Base-by-base conservation (phyloP, 2,329 filamentous ascomycete genomes). In the Mariannaea elegans region DNA sequence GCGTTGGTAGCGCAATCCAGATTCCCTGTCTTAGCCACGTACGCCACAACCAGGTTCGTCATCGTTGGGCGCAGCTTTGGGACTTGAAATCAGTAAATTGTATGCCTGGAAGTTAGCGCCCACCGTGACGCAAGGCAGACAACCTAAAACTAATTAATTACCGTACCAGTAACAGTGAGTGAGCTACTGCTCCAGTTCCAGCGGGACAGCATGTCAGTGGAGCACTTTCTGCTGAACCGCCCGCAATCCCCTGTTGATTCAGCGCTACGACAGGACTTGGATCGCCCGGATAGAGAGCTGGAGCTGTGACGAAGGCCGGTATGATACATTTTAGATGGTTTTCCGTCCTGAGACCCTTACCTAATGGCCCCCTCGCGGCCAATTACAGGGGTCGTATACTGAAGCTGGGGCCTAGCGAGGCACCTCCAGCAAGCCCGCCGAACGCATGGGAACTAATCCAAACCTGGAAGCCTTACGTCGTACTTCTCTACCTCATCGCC, bases 1-100 rank as follows among this genome's bases (percentile, higher is more conserved):
- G 19, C 47, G 7, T 44, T 29, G 14, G 67, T 67, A 67, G 29
- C 61, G 12, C 29, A 14, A 31, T 23, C 34, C 48, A 23, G 32
- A 27, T 50, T 59, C 56, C 55, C 51, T 53, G 38, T 46, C 53
- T 62, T 63, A 66, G 68, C 68, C 66, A 69, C 68, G 65, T 69
- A 66, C 66, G 68, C 68, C 67, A 70, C 67, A 69, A 29, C 47
- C 7, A 36, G 7, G 32, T 36, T 36, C 27, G 18, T 42, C 51
- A 55, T 70, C 66, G 66, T 70, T 66, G 70, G 69, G 59, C 52
- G 56, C 52, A 44, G 18, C 53, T 47, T 46, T 47, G 47, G 42
- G 24, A 42, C 32, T 55, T 21, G 36, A 21, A 24, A 36, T 24
- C 16, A 32, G 32, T 8, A 29, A 39, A 29, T 42, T 42, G 49